A percentile compares a stretch with the other conserved stretches of the same genome.
Evolutionary conservation across 2,329 filamentous ascomycete species (phyloP).

Genomic region (Aspergillus texensis): DNA sequence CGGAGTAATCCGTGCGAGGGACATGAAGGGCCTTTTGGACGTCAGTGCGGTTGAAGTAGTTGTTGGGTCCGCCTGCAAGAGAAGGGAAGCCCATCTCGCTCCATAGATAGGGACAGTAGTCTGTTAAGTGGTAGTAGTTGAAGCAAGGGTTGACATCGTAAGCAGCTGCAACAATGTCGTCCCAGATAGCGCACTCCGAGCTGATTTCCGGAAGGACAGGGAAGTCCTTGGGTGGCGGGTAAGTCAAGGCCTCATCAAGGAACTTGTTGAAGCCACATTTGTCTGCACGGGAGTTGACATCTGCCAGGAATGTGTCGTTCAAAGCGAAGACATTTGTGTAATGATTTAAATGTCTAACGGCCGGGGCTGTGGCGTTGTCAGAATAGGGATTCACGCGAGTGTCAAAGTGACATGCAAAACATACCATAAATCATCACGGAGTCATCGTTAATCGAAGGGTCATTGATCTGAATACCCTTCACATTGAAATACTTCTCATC

Average conservation of each 20-base stretch:
- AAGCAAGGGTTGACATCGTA: conserved; percentile 72
- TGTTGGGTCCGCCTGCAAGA: conserved; percentile 59
- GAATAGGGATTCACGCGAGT: neutral
- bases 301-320: conserved; percentile 43
- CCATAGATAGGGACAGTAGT: conserved; percentile 70
- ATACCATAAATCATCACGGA: conserved; percentile 53
- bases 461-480: conserved; percentile 70
- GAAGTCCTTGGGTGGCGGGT: conserved; percentile 66
- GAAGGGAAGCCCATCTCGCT: conserved; percentile 72
- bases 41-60: conserved; percentile 72
- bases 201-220: conserved; percentile 53
- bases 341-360: conserved; percentile 45
- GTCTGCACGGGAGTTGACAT: conserved; percentile 43
- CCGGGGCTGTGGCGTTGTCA: conserved; percentile 31
- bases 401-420: neutral
- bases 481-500: conserved; percentile 70
- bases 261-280: conserved; percentile 49
- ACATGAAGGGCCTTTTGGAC: conserved; percentile 70
- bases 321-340: conserved; percentile 46
- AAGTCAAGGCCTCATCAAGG: conserved; percentile 56
- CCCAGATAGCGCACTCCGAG: conserved; percentile 59
- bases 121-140: conserved; percentile 72
- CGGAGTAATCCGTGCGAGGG: conserved; percentile 47
- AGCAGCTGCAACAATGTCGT: conserved; percentile 59
- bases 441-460: conserved; percentile 64